Evolutionary conservation across 805 yeast genomes (phyloP).

Genomic region (Yarrowia sp.): DNA sequence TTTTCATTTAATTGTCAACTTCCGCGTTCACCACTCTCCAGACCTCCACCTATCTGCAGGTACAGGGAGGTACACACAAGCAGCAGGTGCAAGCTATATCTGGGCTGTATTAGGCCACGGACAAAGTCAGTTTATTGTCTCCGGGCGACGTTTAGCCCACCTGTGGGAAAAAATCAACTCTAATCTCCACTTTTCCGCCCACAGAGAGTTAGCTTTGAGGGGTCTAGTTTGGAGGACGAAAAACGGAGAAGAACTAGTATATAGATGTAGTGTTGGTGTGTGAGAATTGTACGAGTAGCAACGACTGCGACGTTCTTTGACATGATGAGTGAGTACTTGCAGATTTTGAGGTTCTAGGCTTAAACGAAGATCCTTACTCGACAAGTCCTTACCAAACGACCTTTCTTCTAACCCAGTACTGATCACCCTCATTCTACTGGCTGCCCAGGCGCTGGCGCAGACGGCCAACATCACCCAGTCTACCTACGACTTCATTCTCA

Average conservation of each 20-base stretch:
- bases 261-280: neutral
- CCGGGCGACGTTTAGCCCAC: neutral
- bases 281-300: too few relatives aligned
- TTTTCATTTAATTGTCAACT: too few relatives aligned
- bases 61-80: neutral
- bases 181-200: neutral
- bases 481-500: conserved; percentile 16
- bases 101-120: neutral
- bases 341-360: too few relatives aligned
- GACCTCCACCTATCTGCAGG: neutral
- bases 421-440: neutral
- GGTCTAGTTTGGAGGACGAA: neutral
- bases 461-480: conserved; percentile 9
- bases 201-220: neutral
- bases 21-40: too few relatives aligned
- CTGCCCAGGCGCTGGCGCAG: neutral
- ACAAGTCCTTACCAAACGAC: too few relatives aligned
- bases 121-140: neutral
- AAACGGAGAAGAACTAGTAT: neutral
- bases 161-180: neutral
- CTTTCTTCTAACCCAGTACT: neutral
- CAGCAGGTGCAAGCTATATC: neutral
- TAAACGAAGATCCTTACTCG: too few relatives aligned
- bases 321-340: neutral
- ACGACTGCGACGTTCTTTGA: neutral